These are phyloP conservation scores for Candida germanica DNA, from an alignment of 805 yeast species.

Conservation along the genomic window DNA sequence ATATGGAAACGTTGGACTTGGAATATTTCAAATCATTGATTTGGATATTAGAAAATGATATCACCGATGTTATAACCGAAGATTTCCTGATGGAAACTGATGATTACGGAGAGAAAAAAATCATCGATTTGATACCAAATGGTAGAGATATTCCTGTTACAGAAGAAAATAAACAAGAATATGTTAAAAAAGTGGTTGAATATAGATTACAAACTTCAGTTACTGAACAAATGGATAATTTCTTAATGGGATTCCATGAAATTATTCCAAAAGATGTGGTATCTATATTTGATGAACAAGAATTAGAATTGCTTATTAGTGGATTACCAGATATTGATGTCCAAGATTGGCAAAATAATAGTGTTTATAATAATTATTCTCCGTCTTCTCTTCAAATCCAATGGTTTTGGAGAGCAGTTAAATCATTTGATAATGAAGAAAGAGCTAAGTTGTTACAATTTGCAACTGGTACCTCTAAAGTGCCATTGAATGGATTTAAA, in stretches of 20 bases:
- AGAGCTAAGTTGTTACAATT: conserved; percentile 91
- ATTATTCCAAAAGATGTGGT: conserved; percentile 81
- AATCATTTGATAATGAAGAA: conserved; percentile 90
- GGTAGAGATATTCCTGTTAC: conserved; percentile 87
- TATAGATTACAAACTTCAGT: conserved; percentile 82
- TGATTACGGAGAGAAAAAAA: conserved; percentile 86
- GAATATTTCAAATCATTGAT: conserved; percentile 88
- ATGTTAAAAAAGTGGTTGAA: conserved; percentile 81
- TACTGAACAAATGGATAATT: conserved; percentile 80
- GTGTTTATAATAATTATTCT: conserved; percentile 77
- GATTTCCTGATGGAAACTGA: conserved; percentile 91
- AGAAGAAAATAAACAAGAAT: conserved; percentile 86
- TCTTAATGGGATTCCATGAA: conserved; percentile 84
- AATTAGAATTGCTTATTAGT: conserved; percentile 83
- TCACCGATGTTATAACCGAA: conserved; percentile 91
- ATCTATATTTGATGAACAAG: conserved; percentile 91
- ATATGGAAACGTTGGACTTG: conserved; percentile 89
- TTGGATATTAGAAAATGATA: conserved; percentile 97
- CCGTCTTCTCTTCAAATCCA: conserved; percentile 82
- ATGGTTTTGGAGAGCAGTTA: conserved; percentile 98
- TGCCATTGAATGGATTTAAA: conserved; percentile 90
- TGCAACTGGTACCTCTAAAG: conserved; percentile 96
- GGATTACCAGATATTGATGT: conserved; percentile 97
- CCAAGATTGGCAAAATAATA: conserved; percentile 90
- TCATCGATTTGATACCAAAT: conserved; percentile 75